These are phyloP conservation scores for Lipomyces yarrowii DNA, from an alignment of 1,139 yeast genomes.

Conservation along the genomic window DNA sequence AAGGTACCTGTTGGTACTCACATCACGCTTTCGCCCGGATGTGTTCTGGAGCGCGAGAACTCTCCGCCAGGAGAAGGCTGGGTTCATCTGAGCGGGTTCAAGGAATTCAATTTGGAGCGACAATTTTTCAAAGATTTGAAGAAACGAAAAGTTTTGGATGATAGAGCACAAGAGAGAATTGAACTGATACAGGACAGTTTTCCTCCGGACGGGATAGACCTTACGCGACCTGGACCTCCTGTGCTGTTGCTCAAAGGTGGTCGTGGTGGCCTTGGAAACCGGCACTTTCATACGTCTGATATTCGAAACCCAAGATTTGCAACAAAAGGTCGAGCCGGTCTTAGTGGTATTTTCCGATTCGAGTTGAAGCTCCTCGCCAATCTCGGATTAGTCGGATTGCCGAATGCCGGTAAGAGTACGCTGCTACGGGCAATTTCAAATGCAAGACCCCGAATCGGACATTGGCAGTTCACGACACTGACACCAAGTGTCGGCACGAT, in stretches of 20 bases:
- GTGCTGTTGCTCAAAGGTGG: conserved; percentile 81
- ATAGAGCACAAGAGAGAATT: conserved; percentile 57
- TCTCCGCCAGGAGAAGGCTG: conserved; percentile 79
- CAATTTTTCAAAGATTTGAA: conserved; percentile 68
- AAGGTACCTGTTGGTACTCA: conserved; percentile 93
- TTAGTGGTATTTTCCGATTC: conserved; percentile 68
- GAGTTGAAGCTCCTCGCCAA: conserved; percentile 90
- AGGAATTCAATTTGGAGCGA: conserved; percentile 63
- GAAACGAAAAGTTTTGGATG: conserved; percentile 64
- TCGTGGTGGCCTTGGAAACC: conserved; percentile 91
- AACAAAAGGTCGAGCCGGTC: conserved; percentile 72
- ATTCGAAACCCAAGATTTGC: conserved; percentile 89
- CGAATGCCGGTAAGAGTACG: conserved; percentile 96
- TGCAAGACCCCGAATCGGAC: conserved; percentile 90
- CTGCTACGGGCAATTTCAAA: conserved; percentile 82
- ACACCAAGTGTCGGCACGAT: conserved; percentile 93
- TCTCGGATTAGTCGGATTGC: conserved; percentile 89
- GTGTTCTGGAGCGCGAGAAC: conserved; percentile 50
- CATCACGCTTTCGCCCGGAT: conserved; percentile 46
- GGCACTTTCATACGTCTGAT: conserved; percentile 84
- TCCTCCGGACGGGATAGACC: conserved; percentile 79
- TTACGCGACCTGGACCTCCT: conserved; percentile 67
- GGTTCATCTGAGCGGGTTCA: conserved; percentile 75
- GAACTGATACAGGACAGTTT: conserved; percentile 68
- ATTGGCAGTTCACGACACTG: conserved; percentile 95